Evolutionary conservation across 768 basidiomycete species (phyloP), one percentile per base, ranked within the genome.

Genomic region (Pleurotus cornucopiae): DNA sequence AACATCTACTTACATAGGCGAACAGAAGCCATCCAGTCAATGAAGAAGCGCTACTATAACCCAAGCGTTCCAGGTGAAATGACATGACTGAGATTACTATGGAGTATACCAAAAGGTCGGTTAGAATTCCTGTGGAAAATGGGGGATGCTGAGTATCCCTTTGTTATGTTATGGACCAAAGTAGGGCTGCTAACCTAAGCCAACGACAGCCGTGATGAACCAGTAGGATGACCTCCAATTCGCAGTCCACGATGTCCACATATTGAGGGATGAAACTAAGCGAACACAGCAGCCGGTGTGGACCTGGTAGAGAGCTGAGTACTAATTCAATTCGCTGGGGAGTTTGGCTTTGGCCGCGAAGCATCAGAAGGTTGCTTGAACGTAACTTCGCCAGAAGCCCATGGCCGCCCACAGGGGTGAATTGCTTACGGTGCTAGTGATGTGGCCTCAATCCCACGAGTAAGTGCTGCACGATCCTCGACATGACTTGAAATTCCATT

Each of bases 1-100:
- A 52, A 37, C 14, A 26, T 45, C 14, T 16, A 72, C 80, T 52
- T 58, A 83, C 84, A 58, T 77, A 85, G 57, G 81, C 76, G 60
- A 79, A 83, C 13, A 86, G 69, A 2, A 86, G 69, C 84, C 84
- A 87, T 26, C 84, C 84, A 0, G 80, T 74, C 26, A 76, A 73
- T 2, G 74, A 70, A 34, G 83, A 84, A 20, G 83, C 75, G 9
- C 68, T 54, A 6, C 64, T 62, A 56, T 80, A 80, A 0, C 73
- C 67, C 46, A 85, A 72, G 4, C 56, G 64, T 61, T 84, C 76
- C 20, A 86, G 76, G 34, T 82, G 83, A 62, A 85, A 86, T 1
- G 85, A 84, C 56, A 85, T 73, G 26, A 85, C 82, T 6, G 85
- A 84, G 30, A 85, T 78, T 56, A 85, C 80, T 23, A 82, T 72